Evolutionary conservation across 176 grass and related monocot genomes (phyloP), one percentile per base, ranked within the genome.

Genomic region (Oryza coarctata): DNA sequence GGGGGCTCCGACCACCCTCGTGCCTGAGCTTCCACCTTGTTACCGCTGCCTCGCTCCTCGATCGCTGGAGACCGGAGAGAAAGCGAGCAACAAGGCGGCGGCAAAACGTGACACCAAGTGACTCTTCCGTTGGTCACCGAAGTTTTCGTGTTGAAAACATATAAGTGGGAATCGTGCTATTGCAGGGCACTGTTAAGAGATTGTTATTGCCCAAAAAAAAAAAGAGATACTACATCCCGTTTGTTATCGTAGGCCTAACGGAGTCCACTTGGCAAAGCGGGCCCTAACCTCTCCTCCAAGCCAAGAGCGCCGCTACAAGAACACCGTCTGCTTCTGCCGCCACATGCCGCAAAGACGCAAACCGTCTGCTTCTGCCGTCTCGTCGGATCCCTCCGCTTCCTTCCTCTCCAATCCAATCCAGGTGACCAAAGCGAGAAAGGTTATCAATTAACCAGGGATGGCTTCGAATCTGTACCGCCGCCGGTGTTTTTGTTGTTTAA

Each of bases 241-340:
- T 52, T 20, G 4, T 52, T 20, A 52, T 52, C 17, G 15, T 84
- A 39, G 2, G 60, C 41, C 9, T 12, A 74, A 39, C 38, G 82
- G 44, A 69, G 12, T 45, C 34, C 63, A 22, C 15, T 32, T 71
- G 18, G 44, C 71, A 75, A 83, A 58, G 44, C 58, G 65, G 55
- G 73, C 65, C 65, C 66, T 57, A 34, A 27, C 58, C 74, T 63
- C 50, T n/a, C 38, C 39, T 68, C 75, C 87, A 88, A 80, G 61
- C 12, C 81, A 79, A 69, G 18, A 75, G 0, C 31, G 17, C 18
- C 47, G 2, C 62, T 65, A 50, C 17, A 17, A 44, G 47, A 80
- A 43, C 45, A 14, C 39, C 47, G 17, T 18, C 17, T 1, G 15
- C 10, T n/a, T 9, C 40, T 34, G 83, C 60, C 76, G 76, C 32